These are phyloP conservation scores for Pyrus communis DNA, from an alignment of 306 rosid species.

Conservation along the genomic window DNA sequence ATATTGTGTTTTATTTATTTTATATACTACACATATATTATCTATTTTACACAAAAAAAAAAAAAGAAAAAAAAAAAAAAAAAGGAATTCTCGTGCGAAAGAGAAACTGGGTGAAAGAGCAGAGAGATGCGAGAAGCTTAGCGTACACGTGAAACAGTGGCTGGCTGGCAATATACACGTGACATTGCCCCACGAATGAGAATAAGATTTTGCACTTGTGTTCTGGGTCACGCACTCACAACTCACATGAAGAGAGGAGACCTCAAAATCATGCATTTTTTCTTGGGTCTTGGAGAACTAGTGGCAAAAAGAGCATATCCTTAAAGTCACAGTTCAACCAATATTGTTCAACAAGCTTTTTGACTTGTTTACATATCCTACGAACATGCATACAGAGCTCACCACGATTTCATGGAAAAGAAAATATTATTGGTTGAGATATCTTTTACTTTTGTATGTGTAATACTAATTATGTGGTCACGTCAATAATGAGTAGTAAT, in stretches of 20 bases:
- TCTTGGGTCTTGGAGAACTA: not conserved
- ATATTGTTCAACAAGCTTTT: not conserved
- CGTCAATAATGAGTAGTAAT: too few species aligned
- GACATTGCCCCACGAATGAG: conserved; percentile 39
- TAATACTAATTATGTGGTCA: not conserved
- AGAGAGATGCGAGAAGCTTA: not conserved
- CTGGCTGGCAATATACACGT: conserved; percentile 1
- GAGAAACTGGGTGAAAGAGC: not conserved
- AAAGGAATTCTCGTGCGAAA: not conserved
- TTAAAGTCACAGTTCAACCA: not conserved
- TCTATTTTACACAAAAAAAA: too few species aligned
- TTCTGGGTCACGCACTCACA: not conserved
- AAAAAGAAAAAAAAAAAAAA: too few species aligned
- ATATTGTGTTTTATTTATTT: too few species aligned
- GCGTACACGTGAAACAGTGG: conserved; percentile 43
- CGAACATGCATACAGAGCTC: not conserved
- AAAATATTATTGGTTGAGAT: not conserved
- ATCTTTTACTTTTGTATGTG: too few species aligned
- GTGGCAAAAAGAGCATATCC: not conserved
- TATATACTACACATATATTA: too few species aligned
- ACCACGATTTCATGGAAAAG: not conserved
- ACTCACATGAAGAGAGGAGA: conserved; percentile 12
- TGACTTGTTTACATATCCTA: not conserved
- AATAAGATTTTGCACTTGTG: not conserved
- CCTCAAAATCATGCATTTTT: not conserved